A percentile compares a stretch with the other conserved stretches of the same genome.
Conservation (phyloP, 2,329 filamentous ascomycete species). For the Ophiocordyceps unilateralis region DNA sequence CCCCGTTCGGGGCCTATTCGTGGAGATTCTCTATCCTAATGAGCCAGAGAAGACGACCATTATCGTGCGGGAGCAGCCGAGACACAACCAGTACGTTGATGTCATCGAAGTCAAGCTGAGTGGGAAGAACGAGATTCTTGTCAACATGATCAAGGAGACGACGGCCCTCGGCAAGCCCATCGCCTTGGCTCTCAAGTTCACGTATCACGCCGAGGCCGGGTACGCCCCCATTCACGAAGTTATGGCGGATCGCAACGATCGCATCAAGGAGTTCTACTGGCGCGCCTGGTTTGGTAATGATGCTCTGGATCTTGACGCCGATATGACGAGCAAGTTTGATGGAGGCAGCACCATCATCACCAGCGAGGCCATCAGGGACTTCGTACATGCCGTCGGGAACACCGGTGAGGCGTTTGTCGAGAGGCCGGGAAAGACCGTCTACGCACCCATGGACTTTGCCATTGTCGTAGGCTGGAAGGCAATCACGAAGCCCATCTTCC, state of each 20-base stretch:
- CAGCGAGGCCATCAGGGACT: conserved; percentile 88
- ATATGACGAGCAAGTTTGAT: conserved; percentile 76
- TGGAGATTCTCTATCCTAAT: conserved; percentile 72
- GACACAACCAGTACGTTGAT: conserved; percentile 72
- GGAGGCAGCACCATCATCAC: conserved; percentile 79
- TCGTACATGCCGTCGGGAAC: conserved; percentile 97
- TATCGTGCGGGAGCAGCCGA: conserved; percentile 69
- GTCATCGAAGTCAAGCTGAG: conserved; percentile 72
- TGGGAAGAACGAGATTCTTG: conserved; percentile 60
- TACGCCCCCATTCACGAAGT: conserved; percentile 97
- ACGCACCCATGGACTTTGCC: conserved; percentile 95
- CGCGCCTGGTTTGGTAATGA: conserved; percentile 91
- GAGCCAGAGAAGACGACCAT: conserved; percentile 73
- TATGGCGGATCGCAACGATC: conserved; percentile 90
- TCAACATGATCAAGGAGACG: conserved; percentile 86
- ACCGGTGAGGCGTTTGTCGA: conserved; percentile 96
- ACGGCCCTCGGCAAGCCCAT: conserved; percentile 70
- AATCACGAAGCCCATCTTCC: conserved; percentile 98
- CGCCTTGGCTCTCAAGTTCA: conserved; percentile 75
- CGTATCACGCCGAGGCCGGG: conserved; percentile 84
- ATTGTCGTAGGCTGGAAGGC: conserved; percentile 99
- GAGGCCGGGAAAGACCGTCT: conserved; percentile 81
- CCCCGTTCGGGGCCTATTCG: conserved; percentile 68
- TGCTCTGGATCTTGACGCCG: conserved; percentile 62
- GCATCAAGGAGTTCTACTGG: conserved; percentile 99